phyloP scores from a whole-genome alignment of 2,329 filamentous ascomycete genomes.

The Pezizomycotina sp. region DNA sequence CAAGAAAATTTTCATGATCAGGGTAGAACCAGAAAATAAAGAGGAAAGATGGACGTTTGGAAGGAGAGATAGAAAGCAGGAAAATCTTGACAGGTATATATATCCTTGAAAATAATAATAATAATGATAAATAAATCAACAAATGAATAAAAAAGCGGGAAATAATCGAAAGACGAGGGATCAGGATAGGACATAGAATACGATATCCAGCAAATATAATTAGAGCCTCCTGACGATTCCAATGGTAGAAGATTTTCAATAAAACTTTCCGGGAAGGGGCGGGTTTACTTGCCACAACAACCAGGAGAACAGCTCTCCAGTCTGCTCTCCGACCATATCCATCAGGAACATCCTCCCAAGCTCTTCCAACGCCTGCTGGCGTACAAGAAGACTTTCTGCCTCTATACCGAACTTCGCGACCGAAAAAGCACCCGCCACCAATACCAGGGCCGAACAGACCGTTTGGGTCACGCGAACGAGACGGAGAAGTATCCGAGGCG shows the following conservation, averaged over 20 bases:
- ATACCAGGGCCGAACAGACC: constrained; percentile 18
- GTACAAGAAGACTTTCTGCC: too few species aligned
- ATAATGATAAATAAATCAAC: neutral
- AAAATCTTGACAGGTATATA: constrained; percentile 2
- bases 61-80: neutral
- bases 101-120: constrained; percentile 1
- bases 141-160: constrained; percentile 1
- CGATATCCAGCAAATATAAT: neutral
- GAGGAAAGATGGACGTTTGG: constrained; percentile 9
- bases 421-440: constrained; percentile 18
- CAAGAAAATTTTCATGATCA: constrained; percentile 2
- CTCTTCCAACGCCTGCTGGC: constrained; percentile 15
- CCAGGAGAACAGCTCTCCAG: constrained; percentile 16
- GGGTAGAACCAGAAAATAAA: neutral
- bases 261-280: neutral
- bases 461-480: constrained; percentile 11
- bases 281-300: constrained; percentile 10
- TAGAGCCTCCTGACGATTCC: too few species aligned
- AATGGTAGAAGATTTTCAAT: too few species aligned
- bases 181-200: neutral
- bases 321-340: constrained; percentile 14
- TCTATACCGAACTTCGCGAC: constrained; percentile 17
- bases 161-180: constrained; percentile 1
- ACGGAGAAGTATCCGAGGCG: constrained; percentile 14
- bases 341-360: constrained; percentile 8